These are phyloP conservation scores for Botrytis aclada DNA, from an alignment of 2,329 filamentous ascomycete genomes.

Conservation along the genomic window DNA sequence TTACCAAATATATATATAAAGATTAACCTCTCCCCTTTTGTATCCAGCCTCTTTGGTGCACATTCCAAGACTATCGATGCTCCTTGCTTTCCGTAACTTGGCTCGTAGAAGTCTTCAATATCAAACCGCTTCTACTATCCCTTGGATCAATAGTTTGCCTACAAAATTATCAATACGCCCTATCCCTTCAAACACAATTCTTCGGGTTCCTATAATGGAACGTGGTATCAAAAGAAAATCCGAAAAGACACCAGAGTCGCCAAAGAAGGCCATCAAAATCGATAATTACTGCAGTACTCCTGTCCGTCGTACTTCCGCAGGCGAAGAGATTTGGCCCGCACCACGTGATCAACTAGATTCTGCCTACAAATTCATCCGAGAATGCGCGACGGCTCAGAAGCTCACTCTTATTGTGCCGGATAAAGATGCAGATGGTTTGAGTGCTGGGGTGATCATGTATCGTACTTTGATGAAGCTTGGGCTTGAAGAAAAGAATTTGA, in stretches of 20 bases:
- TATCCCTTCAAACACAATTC: neutral
- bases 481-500: conserved; percentile 50
- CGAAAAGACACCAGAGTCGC: neutral
- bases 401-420: conserved; percentile 62
- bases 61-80: neutral
- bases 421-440: conserved; percentile 66
- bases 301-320: conserved; percentile 20
- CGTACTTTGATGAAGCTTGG: conserved; percentile 59
- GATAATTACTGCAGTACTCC: conserved; percentile 31
- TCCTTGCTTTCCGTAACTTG: neutral
- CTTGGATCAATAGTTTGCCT: neutral
- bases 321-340: conserved; percentile 57
- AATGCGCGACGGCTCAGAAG: conserved; percentile 52
- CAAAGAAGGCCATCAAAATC: conserved; percentile 26
- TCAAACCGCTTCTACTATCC: neutral
- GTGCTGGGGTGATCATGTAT: conserved; percentile 60
- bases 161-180: neutral
- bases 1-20: neutral
- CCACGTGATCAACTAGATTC: conserved; percentile 51
- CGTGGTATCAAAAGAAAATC: conserved; percentile 28
- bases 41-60: neutral
- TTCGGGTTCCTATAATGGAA: neutral
- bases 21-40: neutral
- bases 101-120: neutral
- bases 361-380: conserved; percentile 54